Evolutionary conservation across 768 basidiomycete genomes (phyloP).

Genomic region (Albatrellus ellisii): DNA sequence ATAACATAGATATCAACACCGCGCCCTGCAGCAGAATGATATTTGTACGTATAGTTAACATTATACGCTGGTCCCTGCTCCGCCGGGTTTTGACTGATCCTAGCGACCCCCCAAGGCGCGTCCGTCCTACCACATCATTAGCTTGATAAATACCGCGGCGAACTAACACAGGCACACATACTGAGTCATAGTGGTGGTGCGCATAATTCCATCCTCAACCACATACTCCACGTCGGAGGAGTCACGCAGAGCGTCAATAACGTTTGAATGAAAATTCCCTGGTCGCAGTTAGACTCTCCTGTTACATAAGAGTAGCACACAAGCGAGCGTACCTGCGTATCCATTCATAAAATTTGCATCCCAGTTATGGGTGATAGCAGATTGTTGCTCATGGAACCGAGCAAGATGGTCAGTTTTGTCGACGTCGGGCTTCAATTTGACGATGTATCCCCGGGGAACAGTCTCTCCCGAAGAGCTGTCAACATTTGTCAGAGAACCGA

Average conservation of each 20-base stretch:
- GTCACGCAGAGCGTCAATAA: constrained; percentile 13
- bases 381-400: constrained; percentile 5
- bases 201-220: constrained; percentile 12
- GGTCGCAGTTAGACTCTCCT: too few species aligned
- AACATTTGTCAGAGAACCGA: not conserved
- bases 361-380: constrained; percentile 14
- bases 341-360: constrained; percentile 12
- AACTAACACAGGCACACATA: not conserved
- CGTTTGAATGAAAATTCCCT: constrained; percentile 11
- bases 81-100: constrained; percentile 10
- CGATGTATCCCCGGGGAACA: constrained; percentile 10
- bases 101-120: constrained; percentile 16
- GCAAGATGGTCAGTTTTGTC: constrained; percentile 11
- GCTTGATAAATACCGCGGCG: too few species aligned
- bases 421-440: constrained; percentile 14
- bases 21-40: constrained; percentile 20
- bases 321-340: constrained; percentile 12
- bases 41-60: constrained; percentile 15
- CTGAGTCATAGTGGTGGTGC: constrained; percentile 9
- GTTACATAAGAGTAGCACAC: not conserved
- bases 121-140: constrained; percentile 7
- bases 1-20: constrained; percentile 32
- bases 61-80: constrained; percentile 6
- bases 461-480: not conserved
- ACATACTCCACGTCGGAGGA: constrained; percentile 14